Percentiles rank a stretch among this genome's conserved stretches.
These are phyloP conservation scores for Blastocystis sp. DNA, from an alignment of 352 stramenopile species.

Conservation along the genomic window DNA sequence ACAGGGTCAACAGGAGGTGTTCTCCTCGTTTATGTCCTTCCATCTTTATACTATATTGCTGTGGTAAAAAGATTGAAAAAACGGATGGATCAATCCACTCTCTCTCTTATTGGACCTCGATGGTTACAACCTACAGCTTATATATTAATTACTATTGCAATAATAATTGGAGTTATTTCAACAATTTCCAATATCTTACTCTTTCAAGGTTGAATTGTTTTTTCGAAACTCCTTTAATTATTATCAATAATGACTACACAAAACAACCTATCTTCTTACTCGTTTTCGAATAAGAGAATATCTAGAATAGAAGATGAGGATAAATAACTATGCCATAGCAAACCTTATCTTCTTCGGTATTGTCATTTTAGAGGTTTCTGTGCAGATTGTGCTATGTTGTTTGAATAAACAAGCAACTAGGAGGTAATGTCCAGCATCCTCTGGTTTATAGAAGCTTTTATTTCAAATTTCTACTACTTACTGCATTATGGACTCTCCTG, in stretches of 20 bases:
- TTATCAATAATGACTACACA: neutral
- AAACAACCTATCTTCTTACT: neutral
- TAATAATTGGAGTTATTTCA: neutral
- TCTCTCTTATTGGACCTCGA: neutral
- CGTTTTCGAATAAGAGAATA: neutral
- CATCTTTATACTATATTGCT: slow-evolving; percentile 7
- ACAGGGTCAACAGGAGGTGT: slow-evolving; percentile 45
- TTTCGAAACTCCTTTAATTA: neutral
- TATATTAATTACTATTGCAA: neutral
- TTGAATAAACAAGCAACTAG: slow-evolving; percentile 1
- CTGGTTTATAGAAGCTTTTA: neutral
- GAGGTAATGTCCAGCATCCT: neutral
- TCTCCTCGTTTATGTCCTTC: slow-evolving; percentile 59
- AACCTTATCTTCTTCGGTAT: slow-evolving; percentile 32
- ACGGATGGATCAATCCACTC: neutral
- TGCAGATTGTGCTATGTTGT: neutral
- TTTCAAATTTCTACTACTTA: slow-evolving; percentile 4
- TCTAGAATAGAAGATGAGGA: neutral
- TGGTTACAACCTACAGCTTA: neutral
- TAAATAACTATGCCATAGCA: neutral
- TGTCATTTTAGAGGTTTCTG: slow-evolving; percentile 9
- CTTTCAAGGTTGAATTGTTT: neutral
- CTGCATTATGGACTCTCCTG: neutral
- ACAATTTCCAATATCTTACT: neutral
- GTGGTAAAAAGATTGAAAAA: slow-evolving; percentile 20